A percentile compares a stretch with the other conserved stretches of the same genome.
Conservation (phyloP, 306 rosid genomes). For the Medicago arabica region DNA sequence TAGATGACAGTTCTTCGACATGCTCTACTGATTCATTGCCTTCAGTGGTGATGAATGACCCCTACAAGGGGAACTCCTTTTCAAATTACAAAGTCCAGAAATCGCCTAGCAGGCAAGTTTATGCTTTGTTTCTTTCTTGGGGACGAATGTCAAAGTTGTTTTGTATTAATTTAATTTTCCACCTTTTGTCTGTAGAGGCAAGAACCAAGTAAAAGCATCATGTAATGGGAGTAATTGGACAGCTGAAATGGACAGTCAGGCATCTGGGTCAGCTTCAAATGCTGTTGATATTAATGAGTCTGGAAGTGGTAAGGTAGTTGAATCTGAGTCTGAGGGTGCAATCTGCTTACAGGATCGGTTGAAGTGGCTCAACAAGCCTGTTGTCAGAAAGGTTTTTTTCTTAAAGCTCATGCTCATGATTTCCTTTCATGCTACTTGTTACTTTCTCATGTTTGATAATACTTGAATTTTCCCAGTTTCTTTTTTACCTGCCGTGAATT, state of each 20-base stretch:
- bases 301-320: conserved; percentile 60
- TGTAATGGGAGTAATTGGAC: conserved; percentile 58
- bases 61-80: conserved; percentile 64
- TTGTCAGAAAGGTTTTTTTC: conserved; percentile 63
- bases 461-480: background rate
- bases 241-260: conserved; percentile 67
- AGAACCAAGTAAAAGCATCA: conserved; percentile 61
- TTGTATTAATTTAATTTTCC: conserved; percentile 33
- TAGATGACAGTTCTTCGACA: conserved; percentile 98
- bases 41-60: conserved; percentile 69
- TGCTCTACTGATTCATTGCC: conserved; percentile 95
- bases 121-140: conserved; percentile 29
- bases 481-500: conserved; percentile 8
- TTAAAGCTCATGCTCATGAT: conserved; percentile 19
- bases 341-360: conserved; percentile 64
- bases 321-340: conserved; percentile 61
- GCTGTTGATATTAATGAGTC: conserved; percentile 53
- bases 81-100: conserved; percentile 62
- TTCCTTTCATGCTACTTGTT: background rate
- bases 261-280: conserved; percentile 60
- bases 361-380: conserved; percentile 67
- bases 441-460: conserved; percentile 5
- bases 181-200: conserved; percentile 62
- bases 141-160: conserved; percentile 15
- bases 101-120: conserved; percentile 69